Base-by-base conservation (phyloP, 164 flowering plant genomes). In the Nymphaea colorata region DNA sequence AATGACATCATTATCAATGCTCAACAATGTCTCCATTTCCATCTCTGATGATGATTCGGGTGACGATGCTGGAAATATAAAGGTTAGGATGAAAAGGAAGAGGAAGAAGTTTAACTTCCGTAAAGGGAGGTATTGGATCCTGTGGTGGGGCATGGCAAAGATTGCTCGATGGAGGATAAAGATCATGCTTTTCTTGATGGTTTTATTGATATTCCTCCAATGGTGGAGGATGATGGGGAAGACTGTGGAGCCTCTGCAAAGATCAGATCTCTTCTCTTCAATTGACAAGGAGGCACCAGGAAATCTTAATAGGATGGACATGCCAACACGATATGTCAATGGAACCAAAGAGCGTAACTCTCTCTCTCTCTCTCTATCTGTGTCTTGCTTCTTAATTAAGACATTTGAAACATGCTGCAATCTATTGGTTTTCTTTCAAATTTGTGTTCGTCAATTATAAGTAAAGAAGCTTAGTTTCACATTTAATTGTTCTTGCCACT, bases 341-440 rank as follows among this genome's bases (percentile, higher is more conserved):
- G 97, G 95, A 53, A 81, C 79, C 17, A 83, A 86, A 72, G 75
- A 87, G 68, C 86, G 96, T 90, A 79, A 81, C 84, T 77, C 6
- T 55, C 36, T 62, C 53, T 45, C 53, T 45, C 53, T 45, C 53
- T 47, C 55, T 47, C 55, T 47, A 7, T 47, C 55, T 47, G 2
- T 47, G 55, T 62, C 10, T 15, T 12, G 17, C 4, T 42, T 41
- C 41, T 70, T 36, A 64, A 12, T 64, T 12, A 64, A 25, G 36
- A 25, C 36, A 25, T 25, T 25, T 25, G 36, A 25, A 25, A 25
- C 36, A 25, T 25, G 36, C 36, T 25, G 36, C 36, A 25, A 25
- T 25, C 59, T 4, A 10, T 67, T 41, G 42, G 69, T 4, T 51
- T 57, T 67, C 62, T 36, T 25, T 18, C 25, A 41, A 41, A 12